Conservation (phyloP, 768 basidiomycete species). For the Hortiboletus flavorubellus region DNA sequence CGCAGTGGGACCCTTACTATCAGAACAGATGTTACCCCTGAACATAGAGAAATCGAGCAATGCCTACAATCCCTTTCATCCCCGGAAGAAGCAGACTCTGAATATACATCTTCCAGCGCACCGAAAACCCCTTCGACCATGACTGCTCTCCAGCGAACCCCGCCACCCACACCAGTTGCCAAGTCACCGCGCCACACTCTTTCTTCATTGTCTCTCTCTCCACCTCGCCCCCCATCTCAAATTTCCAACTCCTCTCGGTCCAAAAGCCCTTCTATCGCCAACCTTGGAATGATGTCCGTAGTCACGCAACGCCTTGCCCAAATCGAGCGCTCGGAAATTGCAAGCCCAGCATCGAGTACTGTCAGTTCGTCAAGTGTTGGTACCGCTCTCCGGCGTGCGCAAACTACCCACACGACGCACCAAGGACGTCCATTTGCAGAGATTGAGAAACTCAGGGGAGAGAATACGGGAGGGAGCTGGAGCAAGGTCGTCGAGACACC, state of each 20-base stretch:
- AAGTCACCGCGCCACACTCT: conserved; percentile 23
- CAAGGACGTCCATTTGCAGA: conserved; percentile 18
- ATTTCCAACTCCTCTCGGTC: conserved; percentile 28
- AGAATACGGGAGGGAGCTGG: neutral
- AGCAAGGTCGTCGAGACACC: conserved; percentile 10
- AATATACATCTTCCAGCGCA: conserved; percentile 28
- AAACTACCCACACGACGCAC: conserved; percentile 8
- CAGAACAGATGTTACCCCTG: conserved; percentile 12
- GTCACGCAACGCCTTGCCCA: conserved; percentile 66
- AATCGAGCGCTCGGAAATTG: conserved; percentile 39
- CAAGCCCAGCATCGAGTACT: conserved; percentile 17
- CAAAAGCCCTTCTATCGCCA: conserved; percentile 58
- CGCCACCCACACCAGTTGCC: conserved; percentile 25
- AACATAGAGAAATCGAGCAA: neutral
- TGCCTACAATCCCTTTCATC: conserved; percentile 7
- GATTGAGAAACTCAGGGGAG: conserved; percentile 25
- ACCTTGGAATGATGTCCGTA: conserved; percentile 58
- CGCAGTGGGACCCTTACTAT: conserved; percentile 9
- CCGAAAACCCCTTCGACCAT: conserved; percentile 5
- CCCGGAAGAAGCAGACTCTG: conserved; percentile 20
- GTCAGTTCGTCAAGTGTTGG: conserved; percentile 22
- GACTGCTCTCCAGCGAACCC: neutral
- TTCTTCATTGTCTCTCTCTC: conserved; percentile 22
- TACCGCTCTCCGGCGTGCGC: conserved; percentile 26
- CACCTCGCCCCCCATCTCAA: conserved; percentile 26